A percentile compares a stretch with the other conserved stretches of the same genome.
Evolutionary conservation across 805 yeast genomes (phyloP).

Genomic region (Hemisphaericaspora nanyangensis): DNA sequence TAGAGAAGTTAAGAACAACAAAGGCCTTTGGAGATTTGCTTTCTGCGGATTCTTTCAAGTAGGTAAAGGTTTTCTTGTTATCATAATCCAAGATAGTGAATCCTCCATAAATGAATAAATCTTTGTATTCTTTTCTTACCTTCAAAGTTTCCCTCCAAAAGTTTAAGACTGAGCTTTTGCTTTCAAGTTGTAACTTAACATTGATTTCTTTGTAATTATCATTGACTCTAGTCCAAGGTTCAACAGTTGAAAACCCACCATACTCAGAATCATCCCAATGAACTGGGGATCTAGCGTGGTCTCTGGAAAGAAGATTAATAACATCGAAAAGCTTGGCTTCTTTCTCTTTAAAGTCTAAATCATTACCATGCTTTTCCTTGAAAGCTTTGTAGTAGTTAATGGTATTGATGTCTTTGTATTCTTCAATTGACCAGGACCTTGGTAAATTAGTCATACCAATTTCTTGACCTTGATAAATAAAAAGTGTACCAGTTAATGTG

Average conservation of each 20-base stretch:
- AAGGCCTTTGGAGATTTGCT: constrained; percentile 24
- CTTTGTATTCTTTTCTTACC: constrained; percentile 42
- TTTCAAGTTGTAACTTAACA: constrained; percentile 42
- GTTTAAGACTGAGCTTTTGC: constrained; percentile 42
- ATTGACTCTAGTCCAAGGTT: constrained; percentile 53
- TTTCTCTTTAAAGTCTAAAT: constrained; percentile 19
- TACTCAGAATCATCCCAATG: constrained; percentile 46
- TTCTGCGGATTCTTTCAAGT: constrained; percentile 17
- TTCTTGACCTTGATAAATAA: constrained; percentile 60
- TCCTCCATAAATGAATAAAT: constrained; percentile 41
- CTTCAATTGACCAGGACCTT: constrained; percentile 44
- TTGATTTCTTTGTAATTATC: constrained; percentile 49
- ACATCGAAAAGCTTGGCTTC: constrained; percentile 25
- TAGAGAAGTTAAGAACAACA: constrained; percentile 43
- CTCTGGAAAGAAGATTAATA: constrained; percentile 43
- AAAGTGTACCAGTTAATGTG: constrained; percentile 52
- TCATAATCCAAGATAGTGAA: constrained; percentile 43
- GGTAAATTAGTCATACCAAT: constrained; percentile 53
- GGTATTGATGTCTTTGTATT: constrained; percentile 50
- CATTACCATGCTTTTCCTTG: constrained; percentile 21
- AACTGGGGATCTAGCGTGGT: constrained; percentile 53
- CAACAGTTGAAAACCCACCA: constrained; percentile 46
- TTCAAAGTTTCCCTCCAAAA: constrained; percentile 45
- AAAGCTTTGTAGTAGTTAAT: constrained; percentile 38
- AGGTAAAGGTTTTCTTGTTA: constrained; percentile 40